Percentiles rank a stretch among this genome's conserved stretches.
These are phyloP conservation scores for Aureobasidium sp. DNA, from an alignment of 2,329 filamentous ascomycete genomes.

Conservation along the genomic window DNA sequence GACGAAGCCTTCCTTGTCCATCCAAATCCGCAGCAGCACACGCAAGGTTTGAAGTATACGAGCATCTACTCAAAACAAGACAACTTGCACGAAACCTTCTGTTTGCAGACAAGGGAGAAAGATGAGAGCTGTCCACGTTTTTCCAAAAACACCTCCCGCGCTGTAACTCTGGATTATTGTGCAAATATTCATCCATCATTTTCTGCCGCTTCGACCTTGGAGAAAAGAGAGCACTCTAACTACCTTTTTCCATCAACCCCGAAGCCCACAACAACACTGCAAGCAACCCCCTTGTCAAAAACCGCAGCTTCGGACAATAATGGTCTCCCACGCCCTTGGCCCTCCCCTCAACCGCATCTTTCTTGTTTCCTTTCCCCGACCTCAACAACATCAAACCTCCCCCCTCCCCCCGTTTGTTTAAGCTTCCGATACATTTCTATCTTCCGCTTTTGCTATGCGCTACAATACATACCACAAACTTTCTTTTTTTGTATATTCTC, in stretches of 20 bases:
- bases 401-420: too few relatives aligned
- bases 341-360: neutral
- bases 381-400: neutral
- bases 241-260: neutral
- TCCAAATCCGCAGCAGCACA: too few relatives aligned
- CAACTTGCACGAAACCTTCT: neutral
- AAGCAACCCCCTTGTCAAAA: neutral
- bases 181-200: neutral
- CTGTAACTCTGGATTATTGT: neutral
- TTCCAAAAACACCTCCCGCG: neutral
- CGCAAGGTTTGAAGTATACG: slow-evolving; percentile 2
- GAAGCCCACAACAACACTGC: neutral
- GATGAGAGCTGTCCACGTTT: neutral
- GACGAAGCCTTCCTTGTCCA: neutral
- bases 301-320: neutral
- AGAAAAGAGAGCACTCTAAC: too few relatives aligned
- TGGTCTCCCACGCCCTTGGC: neutral
- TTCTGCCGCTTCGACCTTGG: too few relatives aligned
- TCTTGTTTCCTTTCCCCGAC: neutral
- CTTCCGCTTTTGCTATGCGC: too few relatives aligned
- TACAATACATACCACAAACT: too few relatives aligned
- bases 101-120: too few relatives aligned
- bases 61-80: neutral
- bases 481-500: too few relatives aligned
- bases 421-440: too few relatives aligned